These are phyloP conservation scores for Camellia lanceoleosa DNA, from an alignment of 148 eudicot species.

Conservation along the genomic window DNA sequence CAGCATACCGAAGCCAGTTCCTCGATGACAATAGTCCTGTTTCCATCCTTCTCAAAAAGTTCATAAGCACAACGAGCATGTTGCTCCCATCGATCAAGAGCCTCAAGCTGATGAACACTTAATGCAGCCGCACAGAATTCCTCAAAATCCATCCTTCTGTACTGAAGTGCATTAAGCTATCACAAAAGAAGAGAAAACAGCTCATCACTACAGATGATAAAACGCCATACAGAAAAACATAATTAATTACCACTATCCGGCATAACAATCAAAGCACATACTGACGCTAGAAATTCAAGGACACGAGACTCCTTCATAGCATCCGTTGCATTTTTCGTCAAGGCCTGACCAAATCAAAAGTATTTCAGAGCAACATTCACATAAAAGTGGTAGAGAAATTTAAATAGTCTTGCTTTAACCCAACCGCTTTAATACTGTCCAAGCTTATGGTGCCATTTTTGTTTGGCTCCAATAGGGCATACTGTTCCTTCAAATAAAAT, in stretches of 20 bases:
- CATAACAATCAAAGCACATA: constrained; percentile 27
- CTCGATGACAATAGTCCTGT: constrained; percentile 73
- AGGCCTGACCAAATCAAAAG: constrained; percentile 49
- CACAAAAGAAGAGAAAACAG: constrained; percentile 7
- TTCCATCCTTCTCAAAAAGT: constrained; percentile 71
- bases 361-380: constrained; percentile 5
- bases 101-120: constrained; percentile 75
- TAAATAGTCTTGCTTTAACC: constrained; percentile 12
- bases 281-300: constrained; percentile 60
- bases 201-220: neutral
- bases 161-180: constrained; percentile 71
- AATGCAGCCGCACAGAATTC: constrained; percentile 76
- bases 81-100: constrained; percentile 84
- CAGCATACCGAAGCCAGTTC: constrained; percentile 75
- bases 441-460: constrained; percentile 62
- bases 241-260: neutral
- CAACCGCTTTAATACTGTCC: constrained; percentile 69
- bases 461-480: constrained; percentile 62
- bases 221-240: constrained; percentile 1
- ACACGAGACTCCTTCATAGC: constrained; percentile 84
- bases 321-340: constrained; percentile 70
- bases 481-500: constrained; percentile 64
- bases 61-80: constrained; percentile 85
- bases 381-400: neutral
- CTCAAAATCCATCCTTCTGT: constrained; percentile 80